Percentiles rank a stretch among this genome's conserved stretches.
These are phyloP conservation scores for Nitzschia sp. DNA, from an alignment of 108 stramenopile genomes.

Conservation along the genomic window DNA sequence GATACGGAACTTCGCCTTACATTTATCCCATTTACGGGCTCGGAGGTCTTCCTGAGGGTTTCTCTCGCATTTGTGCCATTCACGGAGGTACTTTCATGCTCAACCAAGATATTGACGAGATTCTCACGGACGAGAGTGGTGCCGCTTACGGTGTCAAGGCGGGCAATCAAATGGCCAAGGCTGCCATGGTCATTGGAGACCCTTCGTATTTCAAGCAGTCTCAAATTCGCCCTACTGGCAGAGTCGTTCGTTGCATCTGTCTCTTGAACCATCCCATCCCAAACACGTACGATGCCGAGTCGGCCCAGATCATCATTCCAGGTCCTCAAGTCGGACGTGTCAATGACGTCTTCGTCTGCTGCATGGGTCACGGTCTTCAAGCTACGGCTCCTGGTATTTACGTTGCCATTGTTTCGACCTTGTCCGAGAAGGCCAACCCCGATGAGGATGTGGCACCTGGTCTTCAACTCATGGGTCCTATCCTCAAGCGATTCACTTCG, in stretches of 20 bases:
- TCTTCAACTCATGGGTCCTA: conserved; percentile 89
- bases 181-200: conserved; percentile 95
- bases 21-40: conserved; percentile 99
- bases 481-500: conserved; percentile 91
- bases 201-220: conserved; percentile 94
- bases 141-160: conserved; percentile 90
- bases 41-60: conserved; percentile 98
- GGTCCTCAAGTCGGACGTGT: conserved; percentile 92
- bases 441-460: conserved; percentile 94
- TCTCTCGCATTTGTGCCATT: conserved; percentile 98
- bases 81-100: conserved; percentile 99
- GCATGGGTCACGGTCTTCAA: conserved; percentile 69
- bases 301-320: conserved; percentile 98
- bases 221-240: conserved; percentile 79
- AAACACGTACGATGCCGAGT: conserved; percentile 88
- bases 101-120: conserved; percentile 96
- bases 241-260: conserved; percentile 97
- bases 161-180: conserved; percentile 94
- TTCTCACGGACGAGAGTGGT: conserved; percentile 86
- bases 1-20: conserved; percentile 97
- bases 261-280: conserved; percentile 96
- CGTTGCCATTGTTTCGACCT: conserved; percentile 97
- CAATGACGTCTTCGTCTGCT: conserved; percentile 98
- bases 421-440: conserved; percentile 90
- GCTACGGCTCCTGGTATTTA: conserved; percentile 90